Conservation (phyloP, 2,329 filamentous ascomycete genomes). For the Epichloe festucae region DNA sequence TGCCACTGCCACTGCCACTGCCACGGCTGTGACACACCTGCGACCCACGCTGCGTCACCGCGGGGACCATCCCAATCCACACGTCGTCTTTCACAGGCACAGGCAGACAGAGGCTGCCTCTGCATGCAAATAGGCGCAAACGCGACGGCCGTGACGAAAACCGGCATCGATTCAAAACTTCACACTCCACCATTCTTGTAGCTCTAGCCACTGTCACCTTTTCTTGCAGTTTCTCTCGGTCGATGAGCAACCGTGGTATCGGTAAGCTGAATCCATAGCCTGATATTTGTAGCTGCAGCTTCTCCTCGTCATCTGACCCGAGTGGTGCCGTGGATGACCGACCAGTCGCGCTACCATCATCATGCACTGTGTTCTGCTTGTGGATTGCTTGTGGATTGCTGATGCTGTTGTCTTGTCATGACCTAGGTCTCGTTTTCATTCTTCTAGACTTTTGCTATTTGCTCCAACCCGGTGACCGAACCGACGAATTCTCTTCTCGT, state of each 20-base stretch:
- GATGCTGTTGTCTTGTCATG: neutral
- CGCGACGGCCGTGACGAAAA: neutral
- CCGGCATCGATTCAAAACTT: neutral
- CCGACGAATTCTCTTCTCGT: neutral
- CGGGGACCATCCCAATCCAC: slow-evolving; percentile 6
- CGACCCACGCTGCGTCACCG: slow-evolving; percentile 12
- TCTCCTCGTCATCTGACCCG: neutral
- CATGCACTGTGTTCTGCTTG: neutral
- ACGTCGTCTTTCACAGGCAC: neutral
- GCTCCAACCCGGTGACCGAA: neutral
- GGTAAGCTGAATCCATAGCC: neutral
- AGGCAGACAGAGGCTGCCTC: neutral
- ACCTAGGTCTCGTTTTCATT: neutral
- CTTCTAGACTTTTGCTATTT: neutral
- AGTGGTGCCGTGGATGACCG: neutral
- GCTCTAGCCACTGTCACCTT: neutral
- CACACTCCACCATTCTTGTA: neutral
- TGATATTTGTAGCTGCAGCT: neutral
- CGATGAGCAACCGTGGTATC: neutral
- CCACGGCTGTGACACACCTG: neutral
- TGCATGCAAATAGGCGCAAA: neutral
- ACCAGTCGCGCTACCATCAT: neutral
- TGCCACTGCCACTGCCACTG: neutral
- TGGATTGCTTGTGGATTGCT: neutral
- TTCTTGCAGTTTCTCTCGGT: no score